phyloP scores from a whole-genome alignment of 2,329 filamentous ascomycete genomes.

The Penicillium hordei region DNA sequence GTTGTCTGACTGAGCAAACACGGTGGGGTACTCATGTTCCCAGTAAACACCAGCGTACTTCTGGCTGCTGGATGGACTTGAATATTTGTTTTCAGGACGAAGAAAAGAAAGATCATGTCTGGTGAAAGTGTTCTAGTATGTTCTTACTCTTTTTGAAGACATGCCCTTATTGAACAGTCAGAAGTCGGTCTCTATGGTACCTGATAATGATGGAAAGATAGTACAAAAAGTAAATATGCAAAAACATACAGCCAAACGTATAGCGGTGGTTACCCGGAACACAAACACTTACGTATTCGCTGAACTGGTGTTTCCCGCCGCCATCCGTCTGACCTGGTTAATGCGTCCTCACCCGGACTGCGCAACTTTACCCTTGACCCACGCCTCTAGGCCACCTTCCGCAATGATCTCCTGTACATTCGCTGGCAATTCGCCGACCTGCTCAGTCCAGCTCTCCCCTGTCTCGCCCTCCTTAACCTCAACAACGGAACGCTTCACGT shows the following conservation, averaged over 20 bases:
- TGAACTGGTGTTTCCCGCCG: not conserved
- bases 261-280: not conserved
- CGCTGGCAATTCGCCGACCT: conserved; percentile 77
- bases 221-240: not conserved
- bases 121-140: not conserved
- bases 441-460: conserved; percentile 71
- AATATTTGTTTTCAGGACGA: too few species aligned
- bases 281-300: not conserved
- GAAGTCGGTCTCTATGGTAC: not conserved
- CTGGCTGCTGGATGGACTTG: too few species aligned
- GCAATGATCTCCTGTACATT: conserved; percentile 88
- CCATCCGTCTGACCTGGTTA: not conserved
- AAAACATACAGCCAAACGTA: not conserved
- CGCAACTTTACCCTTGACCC: conserved; percentile 63
- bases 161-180: not conserved
- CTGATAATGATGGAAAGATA: not conserved
- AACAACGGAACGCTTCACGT: conserved; percentile 70
- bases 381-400: conserved; percentile 73
- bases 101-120: not conserved
- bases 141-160: not conserved
- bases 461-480: conserved; percentile 67
- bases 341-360: conserved; percentile 6
- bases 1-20: too few species aligned
- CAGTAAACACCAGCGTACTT: too few species aligned
- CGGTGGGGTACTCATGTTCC: too few species aligned